phyloP scores from a whole-genome alignment of 495 filamentous ascomycete genomes.

The Chaetomium cochliodes region DNA sequence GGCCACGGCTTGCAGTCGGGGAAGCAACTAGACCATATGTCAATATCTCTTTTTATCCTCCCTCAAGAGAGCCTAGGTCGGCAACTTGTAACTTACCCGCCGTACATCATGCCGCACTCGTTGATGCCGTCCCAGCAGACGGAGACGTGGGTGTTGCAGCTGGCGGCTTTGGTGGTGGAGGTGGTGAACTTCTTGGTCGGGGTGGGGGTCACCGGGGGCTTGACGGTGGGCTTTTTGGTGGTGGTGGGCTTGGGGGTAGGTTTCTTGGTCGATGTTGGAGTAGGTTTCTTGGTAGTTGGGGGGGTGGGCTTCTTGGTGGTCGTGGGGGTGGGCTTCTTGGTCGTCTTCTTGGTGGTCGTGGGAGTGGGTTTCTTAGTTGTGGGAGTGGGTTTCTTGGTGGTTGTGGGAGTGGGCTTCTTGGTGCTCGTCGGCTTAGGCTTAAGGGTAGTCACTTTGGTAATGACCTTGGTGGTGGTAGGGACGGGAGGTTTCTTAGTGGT shows the following conservation, averaged over 20 bases:
- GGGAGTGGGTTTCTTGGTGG: background rate
- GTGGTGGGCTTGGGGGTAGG: background rate
- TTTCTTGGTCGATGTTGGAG: too few relatives aligned
- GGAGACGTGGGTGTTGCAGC: conserved; percentile 3
- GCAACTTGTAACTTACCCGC: conserved; percentile 24
- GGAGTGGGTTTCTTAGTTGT: background rate
- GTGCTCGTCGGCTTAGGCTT: background rate
- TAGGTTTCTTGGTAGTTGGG: background rate
- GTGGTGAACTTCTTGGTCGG: conserved; percentile 4
- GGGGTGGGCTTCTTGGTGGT: conserved; percentile 1
- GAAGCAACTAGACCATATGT: conserved; percentile 24
- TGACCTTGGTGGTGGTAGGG: conserved; percentile 1
- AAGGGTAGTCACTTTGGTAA: conserved; percentile 6
- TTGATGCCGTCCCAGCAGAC: conserved; percentile 27
- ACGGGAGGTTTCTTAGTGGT: conserved; percentile 15
- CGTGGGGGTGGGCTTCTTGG: background rate
- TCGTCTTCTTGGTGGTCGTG: background rate
- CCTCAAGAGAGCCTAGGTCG: background rate
- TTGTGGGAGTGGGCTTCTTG: background rate
- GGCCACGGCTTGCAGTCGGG: conserved; percentile 31
- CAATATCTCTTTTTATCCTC: background rate
- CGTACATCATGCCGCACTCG: conserved; percentile 29
- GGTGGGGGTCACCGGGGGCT: background rate
- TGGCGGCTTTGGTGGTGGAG: background rate
- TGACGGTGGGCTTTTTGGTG: background rate